Base-by-base conservation (phyloP, 768 basidiomycete genomes). In the Tricholoma bakamatsutake region DNA sequence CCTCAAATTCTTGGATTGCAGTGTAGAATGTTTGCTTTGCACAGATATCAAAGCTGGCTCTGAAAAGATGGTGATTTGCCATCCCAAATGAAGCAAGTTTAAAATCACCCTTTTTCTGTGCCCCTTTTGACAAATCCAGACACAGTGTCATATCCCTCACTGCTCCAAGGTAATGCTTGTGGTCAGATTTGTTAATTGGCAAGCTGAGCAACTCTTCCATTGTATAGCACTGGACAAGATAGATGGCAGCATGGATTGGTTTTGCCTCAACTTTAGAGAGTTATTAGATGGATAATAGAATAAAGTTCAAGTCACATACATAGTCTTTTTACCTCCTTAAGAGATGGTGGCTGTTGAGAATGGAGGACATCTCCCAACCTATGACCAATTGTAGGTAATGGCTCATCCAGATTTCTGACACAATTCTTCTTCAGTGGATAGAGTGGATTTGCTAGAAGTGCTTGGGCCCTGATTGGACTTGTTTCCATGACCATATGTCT, bases 21-120 rank as follows among this genome's bases (percentile, higher is more conserved):
- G 47, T 50, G 21, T 61, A 62, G 31, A 50, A 62, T 0, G 57
- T 56, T 35, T 62, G 61, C 34, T 62, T 62, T 10, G 57, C 35
- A 43, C 59, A 60, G 13, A 62, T 43, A 1, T 51, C 31, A 9
- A 50, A 37, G 18, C 37, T 18, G 2, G 1, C 5, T 13, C 50
- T 31, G 13, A 56, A 56, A 33, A 56, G 18, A 7, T 30, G 27
- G 5, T n/a, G 50, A 27, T 11, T 45, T 9, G 50, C 24, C 35
- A 21, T 52, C 2, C 56, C 52, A 42, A 57, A 49, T 11, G 56
- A 35, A 30, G 56, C 31, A 1, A 57, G 34, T n/a, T 57, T 57
- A 31, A 57, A 57, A 40, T 51, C 51, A 21, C 56, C 56, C 18
- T 48, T 57, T 15, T 53, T 47, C 46, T 53, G 45, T 17, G 40